A percentile compares a stretch with the other conserved stretches of the same genome.
phyloP scores from a whole-genome alignment of 2,329 filamentous ascomycete genomes.

The Pochonia chlamydosporia region DNA sequence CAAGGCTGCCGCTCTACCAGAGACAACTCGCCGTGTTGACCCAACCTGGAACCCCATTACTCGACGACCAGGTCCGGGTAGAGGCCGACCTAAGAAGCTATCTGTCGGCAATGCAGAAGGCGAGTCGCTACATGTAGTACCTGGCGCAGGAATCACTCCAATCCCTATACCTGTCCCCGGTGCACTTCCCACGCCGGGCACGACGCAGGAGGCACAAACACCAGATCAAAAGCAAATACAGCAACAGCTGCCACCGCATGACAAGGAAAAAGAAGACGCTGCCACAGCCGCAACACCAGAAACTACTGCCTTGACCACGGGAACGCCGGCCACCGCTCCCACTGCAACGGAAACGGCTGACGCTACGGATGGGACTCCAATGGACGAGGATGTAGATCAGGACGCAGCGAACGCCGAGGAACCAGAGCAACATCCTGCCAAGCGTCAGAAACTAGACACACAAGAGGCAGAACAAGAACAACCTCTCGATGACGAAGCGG shows the following conservation, averaged over 20 bases:
- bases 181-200: neutral
- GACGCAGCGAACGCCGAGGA: slow-evolving; percentile 19
- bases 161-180: neutral
- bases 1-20: slow-evolving; percentile 25
- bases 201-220: neutral
- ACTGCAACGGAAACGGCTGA: neutral
- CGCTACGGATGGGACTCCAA: neutral
- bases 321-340: neutral
- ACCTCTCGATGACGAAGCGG: slow-evolving; percentile 40
- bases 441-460: slow-evolving; percentile 32
- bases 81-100: slow-evolving; percentile 47
- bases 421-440: slow-evolving; percentile 30
- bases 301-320: neutral
- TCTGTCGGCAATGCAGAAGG: too few relatives aligned
- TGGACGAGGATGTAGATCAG: slow-evolving; percentile 7
- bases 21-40: slow-evolving; percentile 36
- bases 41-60: slow-evolving; percentile 54
- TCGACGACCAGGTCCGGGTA: slow-evolving; percentile 52
- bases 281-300: neutral
- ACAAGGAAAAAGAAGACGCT: neutral
- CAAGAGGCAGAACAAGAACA: slow-evolving; percentile 25
- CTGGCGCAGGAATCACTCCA: neutral
- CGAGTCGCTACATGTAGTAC: neutral
- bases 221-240: neutral
- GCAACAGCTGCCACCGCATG: neutral